Base-by-base conservation (phyloP, 2,329 filamentous ascomycete genomes). In the Penicillium nordicum region DNA sequence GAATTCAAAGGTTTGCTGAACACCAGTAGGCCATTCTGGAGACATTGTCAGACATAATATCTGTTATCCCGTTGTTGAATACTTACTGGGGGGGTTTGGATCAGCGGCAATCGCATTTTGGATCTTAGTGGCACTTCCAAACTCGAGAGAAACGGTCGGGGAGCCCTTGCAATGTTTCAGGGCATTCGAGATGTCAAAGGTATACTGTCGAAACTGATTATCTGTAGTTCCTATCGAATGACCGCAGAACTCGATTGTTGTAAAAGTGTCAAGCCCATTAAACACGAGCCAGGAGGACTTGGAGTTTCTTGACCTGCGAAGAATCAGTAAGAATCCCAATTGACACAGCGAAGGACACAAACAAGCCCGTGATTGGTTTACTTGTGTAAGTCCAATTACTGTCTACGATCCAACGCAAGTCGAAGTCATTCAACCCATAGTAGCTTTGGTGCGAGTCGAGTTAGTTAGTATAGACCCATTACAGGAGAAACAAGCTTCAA, bases 141-240 rank as follows among this genome's bases (percentile, higher is more conserved):
- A 86, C 46, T 84, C 77, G 62, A 86, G 74, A 38, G 70, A 74
- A 8, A 85, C 63, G 5, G 74, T 68, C 1, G 78, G 74, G 4
- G 63, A 52, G 5, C 57, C 60, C 2, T 69, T 63, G 66, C 82
- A 85, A 0, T 67, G 66, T 2, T 59, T 62, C 8, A 85, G 57
- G 8, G 78, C 69, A 5, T 74, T 63, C 0, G 82, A 80, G 3
- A 86, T 75, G 46, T 86, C 79, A 57, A 85, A 86, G 40, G 77
- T 78, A 68, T 84, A 86, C 63, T 87, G 83, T 1, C 83, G 76
- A 63, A 87, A 87, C 65, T 86, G 84, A 58, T 86, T 86, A 63
- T 85, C 77, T 0, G 84, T 85, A 7, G 76, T 76, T 2, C 80
- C 84, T 4, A 87, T 77, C 50, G 77, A 71, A 23, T 81, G 67